Evolutionary conservation across 305 asterid genomes (phyloP).

Genomic region (Fraxinus albicans): DNA sequence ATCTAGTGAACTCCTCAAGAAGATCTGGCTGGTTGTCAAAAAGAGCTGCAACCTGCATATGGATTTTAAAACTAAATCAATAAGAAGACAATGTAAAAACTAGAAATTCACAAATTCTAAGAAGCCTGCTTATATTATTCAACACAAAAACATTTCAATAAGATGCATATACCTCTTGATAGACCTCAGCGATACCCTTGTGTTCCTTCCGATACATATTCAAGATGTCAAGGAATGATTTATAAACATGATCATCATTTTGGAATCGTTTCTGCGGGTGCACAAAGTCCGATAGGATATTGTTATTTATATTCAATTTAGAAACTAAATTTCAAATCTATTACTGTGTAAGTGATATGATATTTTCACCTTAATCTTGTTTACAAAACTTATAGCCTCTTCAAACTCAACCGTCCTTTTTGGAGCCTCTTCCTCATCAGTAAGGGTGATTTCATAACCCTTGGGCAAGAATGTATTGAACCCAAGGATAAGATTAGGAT

Average conservation of each 20-base stretch:
- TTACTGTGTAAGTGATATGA: slow-evolving; percentile 6
- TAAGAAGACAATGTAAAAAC: slow-evolving; percentile 3
- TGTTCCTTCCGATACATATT: slow-evolving; percentile 96
- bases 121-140: slow-evolving; percentile 8
- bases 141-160: not conserved
- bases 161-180: slow-evolving; percentile 70
- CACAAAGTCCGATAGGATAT: slow-evolving; percentile 19
- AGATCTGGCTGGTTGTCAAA: slow-evolving; percentile 85
- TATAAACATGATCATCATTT: slow-evolving; percentile 86
- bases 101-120: slow-evolving; percentile 2
- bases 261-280: slow-evolving; percentile 80
- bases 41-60: slow-evolving; percentile 75
- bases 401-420: slow-evolving; percentile 93
- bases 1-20: slow-evolving; percentile 92
- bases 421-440: slow-evolving; percentile 83
- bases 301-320: slow-evolving; percentile 17
- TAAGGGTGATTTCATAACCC: slow-evolving; percentile 86
- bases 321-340: slow-evolving; percentile 8
- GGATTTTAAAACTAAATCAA: slow-evolving; percentile 22
- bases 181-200: slow-evolving; percentile 89
- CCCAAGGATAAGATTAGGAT: slow-evolving; percentile 85
- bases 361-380: slow-evolving; percentile 76
- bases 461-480: slow-evolving; percentile 96
- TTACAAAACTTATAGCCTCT: slow-evolving; percentile 92
- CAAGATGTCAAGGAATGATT: slow-evolving; percentile 94